phyloP scores from a whole-genome alignment of 495 filamentous ascomycete species.

The Aspergillus homomorphus region DNA sequence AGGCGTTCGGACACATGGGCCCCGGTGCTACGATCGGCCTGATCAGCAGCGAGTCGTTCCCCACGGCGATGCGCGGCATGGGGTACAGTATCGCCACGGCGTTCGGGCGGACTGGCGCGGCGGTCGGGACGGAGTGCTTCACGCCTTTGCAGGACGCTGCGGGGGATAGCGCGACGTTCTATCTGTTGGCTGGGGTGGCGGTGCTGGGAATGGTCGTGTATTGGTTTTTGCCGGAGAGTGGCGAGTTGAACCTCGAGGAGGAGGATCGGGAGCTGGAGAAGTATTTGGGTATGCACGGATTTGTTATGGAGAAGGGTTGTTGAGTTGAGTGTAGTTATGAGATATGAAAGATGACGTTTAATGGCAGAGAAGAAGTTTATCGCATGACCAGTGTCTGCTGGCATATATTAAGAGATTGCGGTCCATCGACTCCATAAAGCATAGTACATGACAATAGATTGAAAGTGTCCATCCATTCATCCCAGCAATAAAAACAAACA shows the following conservation, averaged over 20 bases:
- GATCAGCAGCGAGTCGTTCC: slow-evolving; percentile 33
- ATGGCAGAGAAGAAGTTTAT: slow-evolving; percentile 30
- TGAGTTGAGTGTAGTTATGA: neutral
- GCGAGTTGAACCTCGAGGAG: slow-evolving; percentile 28
- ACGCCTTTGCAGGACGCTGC: slow-evolving; percentile 27
- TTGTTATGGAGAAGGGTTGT: slow-evolving; percentile 31
- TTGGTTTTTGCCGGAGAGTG: slow-evolving; percentile 33
- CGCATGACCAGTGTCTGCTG: too few species aligned
- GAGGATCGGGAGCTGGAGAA: slow-evolving; percentile 28
- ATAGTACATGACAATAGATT: too few species aligned
- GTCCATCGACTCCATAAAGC: too few species aligned
- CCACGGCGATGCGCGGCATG: slow-evolving; percentile 38
- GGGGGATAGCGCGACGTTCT: slow-evolving; percentile 33
- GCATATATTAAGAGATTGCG: too few species aligned
- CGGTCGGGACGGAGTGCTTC: slow-evolving; percentile 36
- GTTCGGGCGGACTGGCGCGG: slow-evolving; percentile 36
- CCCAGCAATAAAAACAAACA: too few species aligned
- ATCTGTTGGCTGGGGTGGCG: slow-evolving; percentile 30
- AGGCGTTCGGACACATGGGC: slow-evolving; percentile 37
- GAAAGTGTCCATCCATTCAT: too few species aligned
- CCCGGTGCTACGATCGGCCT: slow-evolving; percentile 36
- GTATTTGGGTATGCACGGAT: slow-evolving; percentile 35
- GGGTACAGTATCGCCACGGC: slow-evolving; percentile 35
- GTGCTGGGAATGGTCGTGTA: slow-evolving; percentile 32
- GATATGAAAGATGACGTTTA: neutral